Conservation (phyloP, 805 yeast genomes). For the Ogataea kodamae region DNA sequence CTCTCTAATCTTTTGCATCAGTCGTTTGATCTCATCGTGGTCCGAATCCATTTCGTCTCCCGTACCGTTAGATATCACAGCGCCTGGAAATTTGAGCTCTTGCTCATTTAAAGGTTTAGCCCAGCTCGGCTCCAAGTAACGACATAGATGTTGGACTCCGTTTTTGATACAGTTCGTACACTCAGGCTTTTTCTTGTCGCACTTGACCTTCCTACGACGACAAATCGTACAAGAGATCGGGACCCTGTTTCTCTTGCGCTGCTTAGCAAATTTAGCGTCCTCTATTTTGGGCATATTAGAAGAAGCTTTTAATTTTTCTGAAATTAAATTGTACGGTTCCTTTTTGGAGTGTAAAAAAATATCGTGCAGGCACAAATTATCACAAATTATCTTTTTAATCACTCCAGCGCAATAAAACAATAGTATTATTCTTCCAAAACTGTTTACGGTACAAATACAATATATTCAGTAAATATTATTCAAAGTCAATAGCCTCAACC, state of each 20-base stretch:
- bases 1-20: conserved; percentile 26
- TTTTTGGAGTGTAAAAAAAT: too few species aligned
- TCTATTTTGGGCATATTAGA: conserved; percentile 15
- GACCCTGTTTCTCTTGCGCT: conserved; percentile 37
- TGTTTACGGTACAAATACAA: conserved; percentile 1
- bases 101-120: conserved; percentile 42
- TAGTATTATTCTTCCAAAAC: background rate
- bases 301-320: conserved; percentile 1
- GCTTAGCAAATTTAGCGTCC: conserved; percentile 18
- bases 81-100: conserved; percentile 27
- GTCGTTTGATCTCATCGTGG: conserved; percentile 21
- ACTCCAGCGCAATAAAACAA: too few species aligned
- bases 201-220: conserved; percentile 38
- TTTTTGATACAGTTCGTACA: conserved; percentile 55
- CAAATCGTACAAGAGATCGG: conserved; percentile 40
- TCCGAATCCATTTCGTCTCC: conserved; percentile 13
- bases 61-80: conserved; percentile 11
- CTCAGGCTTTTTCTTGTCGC: conserved; percentile 48
- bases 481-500: conserved; percentile 20
- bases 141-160: conserved; percentile 56
- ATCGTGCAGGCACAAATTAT: too few species aligned
- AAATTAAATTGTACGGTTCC: too few species aligned
- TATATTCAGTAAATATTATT: conserved; percentile 6
- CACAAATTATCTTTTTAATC: too few species aligned
- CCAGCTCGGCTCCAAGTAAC: conserved; percentile 59